phyloP scores from a whole-genome alignment of 805 yeast genomes.

The Wickerhamiella kurtzmanii region DNA sequence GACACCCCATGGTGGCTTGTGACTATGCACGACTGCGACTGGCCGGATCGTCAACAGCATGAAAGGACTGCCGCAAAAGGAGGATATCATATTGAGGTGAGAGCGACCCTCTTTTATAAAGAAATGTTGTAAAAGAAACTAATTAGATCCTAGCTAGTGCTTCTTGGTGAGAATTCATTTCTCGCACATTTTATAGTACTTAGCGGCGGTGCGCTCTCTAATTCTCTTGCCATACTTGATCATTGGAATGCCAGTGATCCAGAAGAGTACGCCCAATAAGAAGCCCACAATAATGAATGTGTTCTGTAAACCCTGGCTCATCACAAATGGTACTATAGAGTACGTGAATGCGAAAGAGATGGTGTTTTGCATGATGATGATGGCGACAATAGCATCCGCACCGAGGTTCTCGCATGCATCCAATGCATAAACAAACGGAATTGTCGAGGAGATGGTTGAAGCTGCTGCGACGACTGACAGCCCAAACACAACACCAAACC shows the following conservation, averaged over 20 bases:
- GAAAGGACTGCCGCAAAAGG: too few relatives aligned
- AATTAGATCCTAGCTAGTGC: too few relatives aligned
- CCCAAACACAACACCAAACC: slow-evolving; percentile 44
- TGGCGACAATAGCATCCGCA: slow-evolving; percentile 42
- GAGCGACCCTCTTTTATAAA: too few relatives aligned
- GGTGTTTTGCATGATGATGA: slow-evolving; percentile 43
- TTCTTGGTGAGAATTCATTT: too few relatives aligned
- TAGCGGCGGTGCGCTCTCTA: slow-evolving; percentile 19
- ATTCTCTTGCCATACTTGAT: slow-evolving; percentile 30
- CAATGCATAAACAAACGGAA: slow-evolving; percentile 39
- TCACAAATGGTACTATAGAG: slow-evolving; percentile 47
- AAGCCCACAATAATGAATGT: slow-evolving; percentile 44
- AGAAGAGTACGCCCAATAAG: slow-evolving; percentile 15
- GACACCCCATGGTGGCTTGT: too few relatives aligned
- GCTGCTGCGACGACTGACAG: slow-evolving; percentile 44
- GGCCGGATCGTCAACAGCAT: too few relatives aligned
- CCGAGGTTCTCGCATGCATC: slow-evolving; percentile 45
- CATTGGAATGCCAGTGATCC: slow-evolving; percentile 30
- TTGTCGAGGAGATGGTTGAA: slow-evolving; percentile 36
- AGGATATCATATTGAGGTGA: too few relatives aligned
- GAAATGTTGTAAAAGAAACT: too few relatives aligned
- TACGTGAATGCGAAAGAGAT: slow-evolving; percentile 44
- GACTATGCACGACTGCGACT: too few relatives aligned
- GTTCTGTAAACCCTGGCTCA: slow-evolving; percentile 39
- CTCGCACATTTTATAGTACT: slow-evolving; percentile 12